Base-by-base conservation (phyloP, 495 filamentous ascomycete genomes). In the Penicillium canariense region DNA sequence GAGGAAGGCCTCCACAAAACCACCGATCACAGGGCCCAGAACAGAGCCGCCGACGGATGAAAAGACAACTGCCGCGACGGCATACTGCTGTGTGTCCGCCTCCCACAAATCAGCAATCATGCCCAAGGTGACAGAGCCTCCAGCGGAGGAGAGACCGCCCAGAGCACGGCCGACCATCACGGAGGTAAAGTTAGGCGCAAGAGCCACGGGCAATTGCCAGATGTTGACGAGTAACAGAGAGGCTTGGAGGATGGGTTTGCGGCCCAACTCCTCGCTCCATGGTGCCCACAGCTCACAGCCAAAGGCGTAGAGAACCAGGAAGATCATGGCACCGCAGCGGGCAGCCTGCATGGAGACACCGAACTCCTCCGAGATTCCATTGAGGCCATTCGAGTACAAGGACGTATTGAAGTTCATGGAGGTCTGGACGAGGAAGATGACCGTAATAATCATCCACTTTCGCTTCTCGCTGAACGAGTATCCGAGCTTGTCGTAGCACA, bases 211-310 rank as follows among this genome's bases (percentile, higher is more conserved):
- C 20, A 86, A 60, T 31, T 84, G 81, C 65, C 68, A 86, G 38
- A 83, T 59, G 40, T 86, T 86, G 60, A 86, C 82, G 1, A 86
- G 63, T 38, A 83, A 74, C 27, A 86, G 59, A 51, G 75, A 80
- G 0, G 68, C 36, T 60, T 86, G 83, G 15, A 84, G 66, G 34
- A 85, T 77, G 0, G 76, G 76, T 62, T 77, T 79, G 11, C 83
- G 78, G 11, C 83, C 83, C 42, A 81, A 64, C 45, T 86, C 83
- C 51, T 87, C 84, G 55, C 78, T 82, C 83, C 83, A 87, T 0
- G 84, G 83, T 1, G 84, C 83, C 84, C 84, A 86, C 0, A 87
- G 71, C 57, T 87, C 84, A 68, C 84, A 85, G 22, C 82, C 84
- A 56, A 87, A 85, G 6, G 81, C 82, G 58, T 86, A 87, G 0